Evolutionary conservation across 2,329 filamentous ascomycete species (phyloP).

Genomic region (Arthrobotrys iridis): DNA sequence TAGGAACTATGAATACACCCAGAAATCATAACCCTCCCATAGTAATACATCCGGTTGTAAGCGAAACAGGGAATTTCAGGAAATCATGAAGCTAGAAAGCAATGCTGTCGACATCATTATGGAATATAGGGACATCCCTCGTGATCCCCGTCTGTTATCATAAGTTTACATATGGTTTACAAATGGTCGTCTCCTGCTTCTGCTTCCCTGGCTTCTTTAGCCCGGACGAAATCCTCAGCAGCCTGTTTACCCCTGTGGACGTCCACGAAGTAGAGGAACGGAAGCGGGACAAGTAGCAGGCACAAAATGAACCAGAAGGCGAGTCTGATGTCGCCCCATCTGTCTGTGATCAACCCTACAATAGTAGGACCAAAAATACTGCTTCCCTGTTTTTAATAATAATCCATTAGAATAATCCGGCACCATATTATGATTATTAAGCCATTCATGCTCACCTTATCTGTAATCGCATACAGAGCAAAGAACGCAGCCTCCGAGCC

Average conservation of each 20-base stretch:
- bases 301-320: conserved; percentile 92
- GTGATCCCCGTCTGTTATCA: not conserved
- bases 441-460: conserved; percentile 68
- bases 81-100: no score
- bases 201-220: conserved; percentile 9
- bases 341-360: conserved; percentile 90
- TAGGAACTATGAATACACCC: conserved; percentile 7
- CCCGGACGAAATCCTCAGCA: conserved; percentile 37
- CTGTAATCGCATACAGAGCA: conserved; percentile 94
- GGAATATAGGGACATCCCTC: not conserved
- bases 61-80: not conserved
- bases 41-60: conserved; percentile 13
- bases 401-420: not conserved
- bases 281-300: conserved; percentile 84
- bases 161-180: not conserved
- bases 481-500: conserved; percentile 97
- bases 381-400: conserved; percentile 48
- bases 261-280: conserved; percentile 84
- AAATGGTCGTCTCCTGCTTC: not conserved
- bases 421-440: no score
- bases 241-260: conserved; percentile 76
- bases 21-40: not conserved
- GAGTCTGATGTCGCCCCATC: conserved; percentile 79
- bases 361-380: conserved; percentile 94
- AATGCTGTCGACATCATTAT: not conserved